Percentiles rank a stretch among this genome's conserved stretches.
Evolutionary conservation across 2,329 filamentous ascomycete genomes (phyloP).

Genomic region (Fusarium sp.): DNA sequence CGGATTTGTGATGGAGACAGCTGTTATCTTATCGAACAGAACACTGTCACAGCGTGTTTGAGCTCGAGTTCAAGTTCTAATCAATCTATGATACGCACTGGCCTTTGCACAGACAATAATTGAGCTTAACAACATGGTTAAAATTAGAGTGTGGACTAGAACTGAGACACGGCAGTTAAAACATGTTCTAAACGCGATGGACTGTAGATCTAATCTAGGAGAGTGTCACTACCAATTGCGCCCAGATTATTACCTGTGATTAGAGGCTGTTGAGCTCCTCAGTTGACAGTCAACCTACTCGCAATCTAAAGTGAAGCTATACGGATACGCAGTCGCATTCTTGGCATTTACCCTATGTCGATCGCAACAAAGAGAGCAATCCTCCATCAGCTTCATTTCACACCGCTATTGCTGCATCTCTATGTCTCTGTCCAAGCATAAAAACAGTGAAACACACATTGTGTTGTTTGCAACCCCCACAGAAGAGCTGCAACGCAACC

Average conservation of each 20-base stretch:
- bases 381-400: neutral
- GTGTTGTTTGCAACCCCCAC: slow-evolving; percentile 2
- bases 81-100: neutral
- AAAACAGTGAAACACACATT: slow-evolving; percentile 2
- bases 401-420: neutral
- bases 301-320: slow-evolving; percentile 11
- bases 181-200: neutral
- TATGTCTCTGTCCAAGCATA: neutral
- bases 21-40: neutral
- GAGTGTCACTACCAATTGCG: neutral
- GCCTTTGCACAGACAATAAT: slow-evolving; percentile 8
- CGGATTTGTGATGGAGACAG: neutral
- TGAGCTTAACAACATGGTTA: slow-evolving; percentile 25
- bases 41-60: no score
- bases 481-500: neutral
- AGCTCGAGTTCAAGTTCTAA: neutral
- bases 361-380: neutral
- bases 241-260: no score
- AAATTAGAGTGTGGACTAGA: slow-evolving; percentile 29
- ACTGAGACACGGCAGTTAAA: slow-evolving; percentile 8
- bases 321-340: slow-evolving; percentile 4
- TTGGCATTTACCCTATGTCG: slow-evolving; percentile 10
- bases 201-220: neutral
- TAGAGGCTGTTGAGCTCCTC: no score
- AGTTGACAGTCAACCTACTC: neutral